A percentile compares a stretch with the other conserved stretches of the same genome.
Evolutionary conservation across 805 yeast species (phyloP).

Genomic region (Sugiyamaella mastotermitis): DNA sequence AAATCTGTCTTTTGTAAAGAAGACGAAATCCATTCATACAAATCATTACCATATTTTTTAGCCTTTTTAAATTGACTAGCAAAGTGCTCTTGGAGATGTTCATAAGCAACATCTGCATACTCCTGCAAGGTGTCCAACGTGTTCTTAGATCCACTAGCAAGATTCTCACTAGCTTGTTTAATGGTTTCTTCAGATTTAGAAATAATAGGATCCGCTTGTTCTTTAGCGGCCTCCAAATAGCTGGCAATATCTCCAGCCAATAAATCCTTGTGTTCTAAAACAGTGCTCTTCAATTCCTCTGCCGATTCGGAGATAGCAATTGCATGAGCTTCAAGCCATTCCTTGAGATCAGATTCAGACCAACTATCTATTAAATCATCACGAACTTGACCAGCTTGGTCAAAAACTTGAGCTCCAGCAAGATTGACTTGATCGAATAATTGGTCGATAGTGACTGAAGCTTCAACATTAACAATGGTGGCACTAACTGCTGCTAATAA

Average conservation of each 20-base stretch:
- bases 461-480: background rate
- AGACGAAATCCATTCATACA: background rate
- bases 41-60: background rate
- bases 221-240: slow-evolving; percentile 11
- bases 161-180: slow-evolving; percentile 10
- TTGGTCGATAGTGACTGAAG: background rate
- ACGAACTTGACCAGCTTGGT: slow-evolving; percentile 31
- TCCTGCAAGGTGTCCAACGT: too few species aligned
- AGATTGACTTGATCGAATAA: slow-evolving; percentile 10
- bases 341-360: slow-evolving; percentile 36
- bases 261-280: slow-evolving; percentile 28
- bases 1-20: too few species aligned
- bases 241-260: slow-evolving; percentile 22
- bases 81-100: background rate
- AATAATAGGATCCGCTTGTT: slow-evolving; percentile 18
- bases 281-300: slow-evolving; percentile 23
- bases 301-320: slow-evolving; percentile 14
- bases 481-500: background rate
- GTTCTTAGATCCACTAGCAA: too few species aligned
- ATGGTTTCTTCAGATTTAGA: slow-evolving; percentile 19
- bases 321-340: slow-evolving; percentile 38
- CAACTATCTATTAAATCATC: slow-evolving; percentile 36
- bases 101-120: background rate
- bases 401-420: slow-evolving; percentile 30
- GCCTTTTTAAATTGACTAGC: background rate